Percentiles rank a stretch among this genome's conserved stretches.
phyloP scores from a whole-genome alignment of 768 basidiomycete genomes.

The Royoungia palumana region DNA sequence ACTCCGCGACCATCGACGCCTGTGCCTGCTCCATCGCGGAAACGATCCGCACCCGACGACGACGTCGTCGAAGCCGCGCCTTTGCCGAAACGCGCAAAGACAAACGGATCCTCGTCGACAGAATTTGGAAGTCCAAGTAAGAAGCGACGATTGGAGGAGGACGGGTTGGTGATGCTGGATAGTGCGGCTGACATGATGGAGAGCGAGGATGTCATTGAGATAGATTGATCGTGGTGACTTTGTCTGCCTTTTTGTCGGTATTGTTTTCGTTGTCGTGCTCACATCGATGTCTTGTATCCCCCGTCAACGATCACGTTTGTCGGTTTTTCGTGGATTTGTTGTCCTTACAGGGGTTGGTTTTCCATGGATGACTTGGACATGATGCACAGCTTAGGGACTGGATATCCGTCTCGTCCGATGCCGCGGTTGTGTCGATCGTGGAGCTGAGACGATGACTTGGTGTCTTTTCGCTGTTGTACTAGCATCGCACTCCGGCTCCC shows the following conservation, averaged over 20 bases:
- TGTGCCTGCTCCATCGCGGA: constrained; percentile 43
- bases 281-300: not conserved
- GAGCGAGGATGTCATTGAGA: constrained; percentile 56
- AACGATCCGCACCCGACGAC: constrained; percentile 58
- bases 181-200: constrained; percentile 49
- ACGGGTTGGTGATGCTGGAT: constrained; percentile 70
- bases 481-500: too few species aligned
- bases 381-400: too few species aligned
- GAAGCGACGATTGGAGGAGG: constrained; percentile 63
- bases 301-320: too few species aligned
- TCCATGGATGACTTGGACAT: too few species aligned
- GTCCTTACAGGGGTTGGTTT: not conserved
- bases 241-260: not conserved
- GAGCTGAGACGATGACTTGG: too few species aligned
- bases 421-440: too few species aligned
- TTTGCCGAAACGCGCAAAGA: constrained; percentile 50
- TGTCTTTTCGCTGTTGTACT: too few species aligned
- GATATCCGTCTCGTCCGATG: too few species aligned
- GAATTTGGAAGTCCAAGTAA: constrained; percentile 55
- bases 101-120: constrained; percentile 22
- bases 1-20: constrained; percentile 40
- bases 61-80: constrained; percentile 58
- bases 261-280: constrained; percentile 2
- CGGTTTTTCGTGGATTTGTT: too few species aligned
- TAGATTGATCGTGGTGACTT: constrained; percentile 40